Conservation (phyloP, 257 asterid genomes). For the Dorcoceras hygrometricum region DNA sequence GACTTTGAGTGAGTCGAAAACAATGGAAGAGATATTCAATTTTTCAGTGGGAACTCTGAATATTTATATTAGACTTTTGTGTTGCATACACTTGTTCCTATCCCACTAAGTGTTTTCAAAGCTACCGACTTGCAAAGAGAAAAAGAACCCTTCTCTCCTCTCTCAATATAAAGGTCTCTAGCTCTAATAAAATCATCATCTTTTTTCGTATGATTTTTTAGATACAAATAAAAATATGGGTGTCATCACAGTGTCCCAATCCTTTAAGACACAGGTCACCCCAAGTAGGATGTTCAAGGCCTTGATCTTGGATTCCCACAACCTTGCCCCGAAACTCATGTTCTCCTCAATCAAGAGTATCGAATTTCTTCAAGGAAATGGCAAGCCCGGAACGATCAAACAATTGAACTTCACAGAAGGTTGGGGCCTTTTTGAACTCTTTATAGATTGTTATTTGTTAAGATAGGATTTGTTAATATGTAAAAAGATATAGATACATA, state of each 20-base stretch:
- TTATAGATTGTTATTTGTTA: neutral
- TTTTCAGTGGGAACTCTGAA: too few relatives aligned
- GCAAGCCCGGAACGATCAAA: constrained; percentile 44
- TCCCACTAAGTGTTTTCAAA: too few relatives aligned
- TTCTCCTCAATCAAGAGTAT: constrained; percentile 49
- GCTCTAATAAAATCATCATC: neutral
- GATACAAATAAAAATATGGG: constrained; percentile 29
- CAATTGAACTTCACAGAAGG: constrained; percentile 45
- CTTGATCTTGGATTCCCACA: constrained; percentile 47
- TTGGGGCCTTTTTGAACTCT: neutral
- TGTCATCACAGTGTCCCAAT: constrained; percentile 42
- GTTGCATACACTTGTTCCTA: too few relatives aligned
- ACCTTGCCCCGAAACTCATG: constrained; percentile 45
- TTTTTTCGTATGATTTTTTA: neutral
- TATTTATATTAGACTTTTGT: too few relatives aligned
- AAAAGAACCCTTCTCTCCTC: neutral
- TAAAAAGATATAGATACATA: too few relatives aligned
- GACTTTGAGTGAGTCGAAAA: too few relatives aligned
- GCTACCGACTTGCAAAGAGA: too few relatives aligned
- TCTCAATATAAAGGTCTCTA: neutral
- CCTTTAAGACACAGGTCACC: constrained; percentile 44
- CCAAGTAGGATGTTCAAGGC: constrained; percentile 54
- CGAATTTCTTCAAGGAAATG: constrained; percentile 38
- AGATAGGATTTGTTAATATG: too few relatives aligned
- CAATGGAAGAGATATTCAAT: too few relatives aligned